phyloP scores from a whole-genome alignment of 495 filamentous ascomycete species.

The Neurospora discreta region DNA sequence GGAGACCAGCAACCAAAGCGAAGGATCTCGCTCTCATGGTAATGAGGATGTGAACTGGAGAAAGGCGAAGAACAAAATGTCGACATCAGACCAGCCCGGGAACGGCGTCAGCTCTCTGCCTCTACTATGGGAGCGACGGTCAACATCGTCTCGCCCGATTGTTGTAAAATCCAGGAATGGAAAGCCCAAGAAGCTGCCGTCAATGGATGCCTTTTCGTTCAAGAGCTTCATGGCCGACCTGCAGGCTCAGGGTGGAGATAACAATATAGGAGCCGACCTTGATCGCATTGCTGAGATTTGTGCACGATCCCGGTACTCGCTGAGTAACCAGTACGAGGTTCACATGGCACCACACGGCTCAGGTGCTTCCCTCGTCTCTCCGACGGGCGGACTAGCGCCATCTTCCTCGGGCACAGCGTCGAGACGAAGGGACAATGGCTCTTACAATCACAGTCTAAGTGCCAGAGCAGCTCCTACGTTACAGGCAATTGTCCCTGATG shows the following conservation, averaged over 20 bases:
- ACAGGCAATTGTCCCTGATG: slow-evolving; percentile 38
- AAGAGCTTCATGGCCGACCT: slow-evolving; percentile 45
- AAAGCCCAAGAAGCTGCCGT: slow-evolving; percentile 28
- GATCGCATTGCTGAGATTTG: slow-evolving; percentile 50
- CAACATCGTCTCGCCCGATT: slow-evolving; percentile 5
- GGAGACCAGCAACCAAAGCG: background rate
- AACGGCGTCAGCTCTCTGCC: slow-evolving; percentile 13
- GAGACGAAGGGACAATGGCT: slow-evolving; percentile 6
- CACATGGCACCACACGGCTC: slow-evolving; percentile 45
- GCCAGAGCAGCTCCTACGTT: slow-evolving; percentile 29
- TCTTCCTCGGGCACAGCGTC: slow-evolving; percentile 3
- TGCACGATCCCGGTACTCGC: slow-evolving; percentile 40
- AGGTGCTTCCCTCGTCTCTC: slow-evolving; percentile 26
- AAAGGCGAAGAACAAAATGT: background rate
- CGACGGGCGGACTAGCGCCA: background rate
- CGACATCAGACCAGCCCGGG: slow-evolving; percentile 12
- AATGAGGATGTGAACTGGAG: background rate
- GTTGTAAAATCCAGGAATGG: slow-evolving; percentile 9
- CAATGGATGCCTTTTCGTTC: slow-evolving; percentile 47
- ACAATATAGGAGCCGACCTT: slow-evolving; percentile 35
- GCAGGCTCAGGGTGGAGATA: slow-evolving; percentile 15
- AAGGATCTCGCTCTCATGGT: background rate
- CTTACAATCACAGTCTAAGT: background rate
- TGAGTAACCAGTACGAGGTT: slow-evolving; percentile 50
- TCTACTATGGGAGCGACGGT: slow-evolving; percentile 16